These are phyloP conservation scores for Beauveria rudraprayagi DNA, from an alignment of 2,329 filamentous ascomycete species.

Conservation along the genomic window DNA sequence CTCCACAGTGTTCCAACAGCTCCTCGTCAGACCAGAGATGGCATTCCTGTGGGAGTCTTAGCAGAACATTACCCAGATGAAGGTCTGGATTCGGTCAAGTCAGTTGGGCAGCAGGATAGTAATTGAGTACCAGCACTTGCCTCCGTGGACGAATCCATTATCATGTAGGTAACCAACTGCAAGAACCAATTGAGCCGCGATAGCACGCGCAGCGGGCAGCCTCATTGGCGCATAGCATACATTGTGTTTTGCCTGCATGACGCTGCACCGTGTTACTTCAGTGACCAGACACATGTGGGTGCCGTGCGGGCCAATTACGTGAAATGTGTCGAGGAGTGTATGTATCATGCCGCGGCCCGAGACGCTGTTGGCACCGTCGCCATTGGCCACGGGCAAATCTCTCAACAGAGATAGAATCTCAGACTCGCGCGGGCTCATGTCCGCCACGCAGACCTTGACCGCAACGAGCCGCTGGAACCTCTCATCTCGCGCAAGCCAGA, in stretches of 20 bases:
- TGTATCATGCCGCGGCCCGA: not conserved
- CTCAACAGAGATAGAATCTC: not conserved
- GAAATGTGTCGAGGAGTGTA: slow-evolving; percentile 14
- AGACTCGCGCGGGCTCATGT: not conserved
- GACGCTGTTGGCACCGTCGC: not conserved
- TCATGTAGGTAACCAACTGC: slow-evolving; percentile 20
- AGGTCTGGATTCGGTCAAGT: not conserved
- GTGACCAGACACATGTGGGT: slow-evolving; percentile 16
- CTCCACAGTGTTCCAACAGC: slow-evolving; percentile 22
- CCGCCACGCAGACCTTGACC: slow-evolving; percentile 11
- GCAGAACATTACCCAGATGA: slow-evolving; percentile 19
- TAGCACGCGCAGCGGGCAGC: slow-evolving; percentile 14
- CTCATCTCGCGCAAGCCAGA: slow-evolving; percentile 31
- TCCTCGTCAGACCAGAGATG: slow-evolving; percentile 23
- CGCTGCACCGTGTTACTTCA: slow-evolving; percentile 15
- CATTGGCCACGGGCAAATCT: not conserved
- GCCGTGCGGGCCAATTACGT: slow-evolving; percentile 15
- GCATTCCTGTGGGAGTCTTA: slow-evolving; percentile 7
- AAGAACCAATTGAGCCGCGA: slow-evolving; percentile 16
- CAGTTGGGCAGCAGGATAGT: not conserved
- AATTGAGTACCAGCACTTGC: not conserved
- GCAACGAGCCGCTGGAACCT: slow-evolving; percentile 12
- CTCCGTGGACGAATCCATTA: slow-evolving; percentile 14
- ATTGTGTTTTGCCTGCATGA: slow-evolving; percentile 4
- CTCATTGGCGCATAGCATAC: slow-evolving; percentile 10